Evolutionary conservation across 148 eudicot genomes (phyloP).

Genomic region (Fagopyrum homotropicum): DNA sequence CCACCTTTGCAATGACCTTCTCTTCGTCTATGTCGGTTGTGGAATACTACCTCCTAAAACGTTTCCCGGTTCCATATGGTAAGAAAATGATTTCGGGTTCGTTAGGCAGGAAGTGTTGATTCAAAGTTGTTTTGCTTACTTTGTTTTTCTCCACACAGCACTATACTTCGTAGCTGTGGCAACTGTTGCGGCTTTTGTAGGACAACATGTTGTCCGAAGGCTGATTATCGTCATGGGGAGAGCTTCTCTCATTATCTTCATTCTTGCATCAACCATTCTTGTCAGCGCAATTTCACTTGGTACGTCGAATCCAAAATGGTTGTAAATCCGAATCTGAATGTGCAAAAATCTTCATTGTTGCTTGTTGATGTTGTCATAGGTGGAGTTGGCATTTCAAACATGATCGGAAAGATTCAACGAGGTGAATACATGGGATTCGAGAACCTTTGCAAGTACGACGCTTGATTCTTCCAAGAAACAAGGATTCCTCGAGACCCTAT

Average conservation of each 20-base stretch:
- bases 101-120: not conserved
- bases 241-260: slow-evolving; percentile 83
- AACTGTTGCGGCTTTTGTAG: slow-evolving; percentile 67
- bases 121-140: not conserved
- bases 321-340: not conserved
- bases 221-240: slow-evolving; percentile 61
- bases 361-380: slow-evolving; percentile 28
- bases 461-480: not conserved
- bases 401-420: slow-evolving; percentile 58
- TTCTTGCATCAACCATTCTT: slow-evolving; percentile 68
- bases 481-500: not conserved
- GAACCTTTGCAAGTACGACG: slow-evolving; percentile 70
- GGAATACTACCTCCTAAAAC: slow-evolving; percentile 89
- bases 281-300: slow-evolving; percentile 82
- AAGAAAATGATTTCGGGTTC: slow-evolving; percentile 15
- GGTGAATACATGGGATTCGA: slow-evolving; percentile 89
- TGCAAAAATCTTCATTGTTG: not conserved
- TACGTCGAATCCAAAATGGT: slow-evolving; percentile 18
- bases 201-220: slow-evolving; percentile 76
- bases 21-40: slow-evolving; percentile 95
- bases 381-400: slow-evolving; percentile 76
- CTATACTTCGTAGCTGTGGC: slow-evolving; percentile 58
- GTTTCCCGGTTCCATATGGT: slow-evolving; percentile 95
- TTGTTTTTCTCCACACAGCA: slow-evolving; percentile 26
- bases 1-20: slow-evolving; percentile 93